Evolutionary conservation across 2,329 filamentous ascomycete genomes (phyloP).

Genomic region (Paraphaeosphaeria sporulosa): DNA sequence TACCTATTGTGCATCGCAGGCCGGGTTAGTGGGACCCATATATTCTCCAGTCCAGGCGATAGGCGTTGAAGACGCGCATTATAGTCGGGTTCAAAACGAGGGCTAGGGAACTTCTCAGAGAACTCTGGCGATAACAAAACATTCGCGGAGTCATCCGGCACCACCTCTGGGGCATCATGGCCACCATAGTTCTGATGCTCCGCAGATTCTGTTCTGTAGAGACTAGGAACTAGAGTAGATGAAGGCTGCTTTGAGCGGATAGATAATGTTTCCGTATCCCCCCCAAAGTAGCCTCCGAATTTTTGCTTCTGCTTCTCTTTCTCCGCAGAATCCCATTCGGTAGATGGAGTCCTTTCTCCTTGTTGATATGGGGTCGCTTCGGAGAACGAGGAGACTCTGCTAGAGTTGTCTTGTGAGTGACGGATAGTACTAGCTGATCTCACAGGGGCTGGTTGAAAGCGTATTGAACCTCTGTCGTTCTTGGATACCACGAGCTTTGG

Average conservation of each 20-base stretch:
- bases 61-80: background rate
- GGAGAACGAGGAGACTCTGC: background rate
- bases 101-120: background rate
- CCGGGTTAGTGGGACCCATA: background rate
- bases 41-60: background rate
- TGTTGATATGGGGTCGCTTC: background rate
- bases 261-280: background rate
- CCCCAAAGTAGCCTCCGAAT: background rate
- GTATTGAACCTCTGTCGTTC: background rate
- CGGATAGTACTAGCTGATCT: background rate
- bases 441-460: background rate
- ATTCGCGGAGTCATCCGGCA: background rate
- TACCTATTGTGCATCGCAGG: background rate
- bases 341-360: background rate
- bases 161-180: background rate
- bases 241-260: background rate
- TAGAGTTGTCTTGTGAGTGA: background rate
- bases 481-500: background rate
- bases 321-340: background rate
- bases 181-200: background rate
- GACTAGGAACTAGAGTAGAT: background rate
- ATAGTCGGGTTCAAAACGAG: background rate
- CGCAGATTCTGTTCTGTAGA: background rate
- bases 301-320: background rate
- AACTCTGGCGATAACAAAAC: background rate